A percentile compares a stretch with the other conserved stretches of the same genome.
These are phyloP conservation scores for Cicer arietinum DNA, from an alignment of 306 rosid genomes.

Conservation along the genomic window DNA sequence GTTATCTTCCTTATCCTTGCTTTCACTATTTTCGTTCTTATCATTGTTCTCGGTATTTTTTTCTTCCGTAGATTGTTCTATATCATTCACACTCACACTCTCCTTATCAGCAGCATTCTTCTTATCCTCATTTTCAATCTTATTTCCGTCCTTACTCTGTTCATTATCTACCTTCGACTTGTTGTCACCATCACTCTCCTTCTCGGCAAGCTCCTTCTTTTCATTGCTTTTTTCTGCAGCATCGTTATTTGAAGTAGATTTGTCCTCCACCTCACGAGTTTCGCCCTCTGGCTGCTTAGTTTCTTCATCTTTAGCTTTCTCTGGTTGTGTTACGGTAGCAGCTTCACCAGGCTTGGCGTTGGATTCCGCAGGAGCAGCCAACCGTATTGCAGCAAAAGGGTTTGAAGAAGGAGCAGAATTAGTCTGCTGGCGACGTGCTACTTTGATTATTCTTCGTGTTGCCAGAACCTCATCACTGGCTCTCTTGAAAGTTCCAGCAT, in stretches of 20 bases:
- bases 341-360: slow-evolving; percentile 51
- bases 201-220: slow-evolving; percentile 35
- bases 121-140: slow-evolving; percentile 45
- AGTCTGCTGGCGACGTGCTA: slow-evolving; percentile 72
- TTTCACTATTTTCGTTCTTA: slow-evolving; percentile 38
- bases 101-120: slow-evolving; percentile 40
- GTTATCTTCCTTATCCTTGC: slow-evolving; percentile 54
- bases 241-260: slow-evolving; percentile 44
- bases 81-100: slow-evolving; percentile 47
- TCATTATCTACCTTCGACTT: slow-evolving; percentile 45
- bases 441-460: slow-evolving; percentile 80
- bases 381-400: slow-evolving; percentile 82
- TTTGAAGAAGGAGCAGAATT: slow-evolving; percentile 68
- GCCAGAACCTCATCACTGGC: slow-evolving; percentile 94
- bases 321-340: slow-evolving; percentile 48
- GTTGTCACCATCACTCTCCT: slow-evolving; percentile 34
- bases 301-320: slow-evolving; percentile 48
- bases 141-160: slow-evolving; percentile 33
- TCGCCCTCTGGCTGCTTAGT: slow-evolving; percentile 52
- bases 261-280: slow-evolving; percentile 44
- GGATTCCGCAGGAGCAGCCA: slow-evolving; percentile 61
- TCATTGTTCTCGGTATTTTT: slow-evolving; percentile 41
- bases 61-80: slow-evolving; percentile 41
- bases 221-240: slow-evolving; percentile 44
- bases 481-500: slow-evolving; percentile 84